Base-by-base conservation (phyloP, 2,329 filamentous ascomycete species). In the Colletotrichum sp. region DNA sequence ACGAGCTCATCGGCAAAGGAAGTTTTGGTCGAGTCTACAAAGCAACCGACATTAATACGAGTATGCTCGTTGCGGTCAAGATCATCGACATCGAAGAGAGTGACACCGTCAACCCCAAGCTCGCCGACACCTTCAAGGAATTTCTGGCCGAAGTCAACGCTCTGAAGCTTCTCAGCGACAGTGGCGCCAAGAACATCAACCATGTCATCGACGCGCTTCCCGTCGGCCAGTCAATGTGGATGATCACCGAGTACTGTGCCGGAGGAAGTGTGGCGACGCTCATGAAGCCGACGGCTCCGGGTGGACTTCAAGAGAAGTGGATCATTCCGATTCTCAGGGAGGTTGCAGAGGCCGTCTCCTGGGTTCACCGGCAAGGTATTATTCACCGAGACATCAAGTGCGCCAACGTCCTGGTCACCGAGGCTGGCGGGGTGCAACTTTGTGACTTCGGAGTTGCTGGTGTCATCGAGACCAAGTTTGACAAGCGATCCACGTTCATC, bases 381-480 rank as follows among this genome's bases (percentile, higher is more conserved):
- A 93, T 94, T 75, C 92, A 94, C 79, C 87, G 92, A 77, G 92
- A 94, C 80, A 90, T 94, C 82, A 94, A 94, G 81, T 93, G 92
- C 82, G 94, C 94, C 76, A 97, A 97, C 79, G 92, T 97, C 36
- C 88, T 96, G 69, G 91, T 97, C 75, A 94, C 92, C 8, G 94
- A 96, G 82, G 89, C 91, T 43, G 94, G 94, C 31, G 86, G 90
- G 33, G 93, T 97, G 9, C 94, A 97, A 81, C 89, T 97, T 38
- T 95, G 94, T 80, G 94, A 97, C 80, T 97, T 97, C 81, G 94
- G 95, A 76, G 94, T 97, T 62, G 93, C 94, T 34, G 94, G 93
- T 58, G 90, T 95, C 61, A 90, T 96, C 70, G 93, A 96, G 80
- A 93, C 89, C 55, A 93, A 94, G 77, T 89, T 92, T 69, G 92